Evolutionary conservation across 495 filamentous ascomycete genomes (phyloP), one percentile per base, ranked within the genome.

Genomic region (Filosporella fistucella): DNA sequence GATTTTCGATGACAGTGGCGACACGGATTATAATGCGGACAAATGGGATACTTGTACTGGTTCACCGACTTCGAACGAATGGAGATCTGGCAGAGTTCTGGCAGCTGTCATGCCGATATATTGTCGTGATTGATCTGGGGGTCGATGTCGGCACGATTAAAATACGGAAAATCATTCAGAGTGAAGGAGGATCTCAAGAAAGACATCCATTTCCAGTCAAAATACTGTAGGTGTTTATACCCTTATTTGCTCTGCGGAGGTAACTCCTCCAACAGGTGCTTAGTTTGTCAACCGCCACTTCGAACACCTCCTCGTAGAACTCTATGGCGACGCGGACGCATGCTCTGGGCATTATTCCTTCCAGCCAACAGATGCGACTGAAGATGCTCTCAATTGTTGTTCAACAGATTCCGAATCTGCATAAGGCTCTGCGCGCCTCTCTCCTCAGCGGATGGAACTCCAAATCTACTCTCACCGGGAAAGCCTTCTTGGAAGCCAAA

Each of bases 401-500:
- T 60, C 22, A 60, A 45, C 42, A 60, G 42, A 40, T 55, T 60
- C 17, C 33, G 38, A 18, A 60, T 60, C 43, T 57, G 35, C 54
- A 60, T 57, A 1, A 60, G 41, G 16, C 42, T 43, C 38, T 46
- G 50, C 9, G 58, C 47, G 18, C 58, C 51, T 30, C 37, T 49
- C 25, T 55, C 56, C 25, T 59, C 56, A 6, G 41, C 52, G 1
- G 51, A 49, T 28, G 22, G 43, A 23, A 45, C 14, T 32, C 36
- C 14, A 20, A 49, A 37, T 8, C 39, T 38, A 13, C 28, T 33
- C 17, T 5, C 21, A 14, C 23, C 34, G 38, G 45, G 14, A 39
- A 14, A 21, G 17, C 41, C 23, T 6, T 49, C 49, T 3, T 44
- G 17, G 30, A 56, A 45, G 2, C 53, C 43, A 32, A 48, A 49